phyloP scores from a whole-genome alignment of 2,329 filamentous ascomycete species.

The Trichoderma atrobrunneum region DNA sequence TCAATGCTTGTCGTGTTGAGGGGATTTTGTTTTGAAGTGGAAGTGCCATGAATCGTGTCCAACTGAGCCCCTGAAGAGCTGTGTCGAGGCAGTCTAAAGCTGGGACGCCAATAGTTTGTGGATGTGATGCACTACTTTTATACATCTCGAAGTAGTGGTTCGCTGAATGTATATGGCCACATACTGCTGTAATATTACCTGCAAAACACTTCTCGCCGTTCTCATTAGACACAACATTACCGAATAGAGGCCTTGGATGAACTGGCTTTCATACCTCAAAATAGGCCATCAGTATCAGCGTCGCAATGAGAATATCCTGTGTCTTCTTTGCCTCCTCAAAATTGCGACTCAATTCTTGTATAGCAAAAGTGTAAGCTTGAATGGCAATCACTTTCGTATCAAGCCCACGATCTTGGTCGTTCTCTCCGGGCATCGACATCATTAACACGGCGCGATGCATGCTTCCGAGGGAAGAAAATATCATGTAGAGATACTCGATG shows the following conservation, averaged over 20 bases:
- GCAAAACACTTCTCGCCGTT: neutral
- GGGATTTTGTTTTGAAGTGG: neutral
- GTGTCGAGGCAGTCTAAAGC: neutral
- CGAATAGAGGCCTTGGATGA: neutral
- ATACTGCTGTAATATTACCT: neutral
- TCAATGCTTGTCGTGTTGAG: neutral
- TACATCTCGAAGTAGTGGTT: slow-evolving; percentile 5
- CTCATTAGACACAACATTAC: neutral
- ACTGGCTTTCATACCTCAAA: neutral
- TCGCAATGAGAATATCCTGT: neutral
- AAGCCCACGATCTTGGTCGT: neutral
- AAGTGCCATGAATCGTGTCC: neutral
- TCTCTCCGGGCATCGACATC: neutral
- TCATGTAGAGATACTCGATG: slow-evolving; percentile 7
- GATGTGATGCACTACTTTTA: neutral
- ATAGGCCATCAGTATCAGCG: slow-evolving; percentile 6
- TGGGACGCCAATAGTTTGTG: neutral
- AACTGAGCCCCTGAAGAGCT: neutral
- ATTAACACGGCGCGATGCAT: neutral
- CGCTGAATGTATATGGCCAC: neutral
- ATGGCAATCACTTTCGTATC: neutral
- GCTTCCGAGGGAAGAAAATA: slow-evolving; percentile 6
- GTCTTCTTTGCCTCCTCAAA: slow-evolving; percentile 5
- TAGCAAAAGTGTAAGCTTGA: neutral
- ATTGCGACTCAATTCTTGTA: neutral